Percentiles rank a stretch among this genome's conserved stretches.
Conservation (phyloP, 352 stramenopile genomes). For the Thalassiosira oceanica region DNA sequence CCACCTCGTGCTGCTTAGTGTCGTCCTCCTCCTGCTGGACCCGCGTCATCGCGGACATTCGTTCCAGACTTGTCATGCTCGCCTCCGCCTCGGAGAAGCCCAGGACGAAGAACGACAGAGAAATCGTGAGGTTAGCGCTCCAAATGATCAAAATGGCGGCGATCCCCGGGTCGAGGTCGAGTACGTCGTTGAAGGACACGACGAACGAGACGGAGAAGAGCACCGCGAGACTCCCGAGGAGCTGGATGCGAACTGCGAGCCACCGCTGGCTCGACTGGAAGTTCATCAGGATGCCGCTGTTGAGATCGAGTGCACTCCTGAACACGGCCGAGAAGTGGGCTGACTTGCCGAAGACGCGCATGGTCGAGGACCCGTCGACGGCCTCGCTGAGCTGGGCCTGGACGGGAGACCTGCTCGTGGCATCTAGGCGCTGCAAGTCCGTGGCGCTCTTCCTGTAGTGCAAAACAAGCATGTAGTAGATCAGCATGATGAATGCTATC, state of each 20-base stretch:
- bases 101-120: constrained; percentile 77
- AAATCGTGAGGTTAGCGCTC: constrained; percentile 86
- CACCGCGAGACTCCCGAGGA: constrained; percentile 57
- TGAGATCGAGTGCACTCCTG: constrained; percentile 57
- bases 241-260: constrained; percentile 74
- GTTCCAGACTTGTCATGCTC: constrained; percentile 85
- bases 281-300: constrained; percentile 70
- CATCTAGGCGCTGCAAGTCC: constrained; percentile 81
- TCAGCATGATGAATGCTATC: constrained; percentile 51
- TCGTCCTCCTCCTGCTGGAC: constrained; percentile 64
- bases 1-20: constrained; percentile 6
- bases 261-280: constrained; percentile 79
- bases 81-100: constrained; percentile 84
- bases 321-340: constrained; percentile 66
- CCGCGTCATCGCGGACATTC: constrained; percentile 72
- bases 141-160: constrained; percentile 89
- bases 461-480: constrained; percentile 69
- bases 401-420: constrained; percentile 64
- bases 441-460: constrained; percentile 75
- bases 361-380: constrained; percentile 72
- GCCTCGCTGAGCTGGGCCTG: constrained; percentile 72
- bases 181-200: constrained; percentile 60
- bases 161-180: constrained; percentile 81
- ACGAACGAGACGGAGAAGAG: constrained; percentile 61
- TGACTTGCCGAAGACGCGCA: constrained; percentile 67